Percentiles rank a stretch among this genome's conserved stretches.
phyloP scores from a whole-genome alignment of 106 monocot species.

The Allium fistulosum region DNA sequence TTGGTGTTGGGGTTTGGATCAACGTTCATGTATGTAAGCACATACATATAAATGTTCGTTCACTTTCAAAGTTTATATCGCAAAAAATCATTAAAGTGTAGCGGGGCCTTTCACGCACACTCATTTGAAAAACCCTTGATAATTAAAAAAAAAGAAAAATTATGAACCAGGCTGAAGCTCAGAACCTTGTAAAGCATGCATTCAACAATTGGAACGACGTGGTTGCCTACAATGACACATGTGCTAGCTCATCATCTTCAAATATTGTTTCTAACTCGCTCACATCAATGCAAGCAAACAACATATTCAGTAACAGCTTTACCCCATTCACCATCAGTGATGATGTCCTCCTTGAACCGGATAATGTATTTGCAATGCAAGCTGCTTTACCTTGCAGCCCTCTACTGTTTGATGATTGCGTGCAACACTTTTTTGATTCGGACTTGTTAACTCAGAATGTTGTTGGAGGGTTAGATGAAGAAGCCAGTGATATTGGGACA shows the following conservation, averaged over 20 bases:
- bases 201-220: conserved; percentile 46
- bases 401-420: conserved; percentile 22
- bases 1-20: too few species aligned
- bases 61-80: too few species aligned
- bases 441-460: conserved; percentile 14
- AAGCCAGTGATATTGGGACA: conserved; percentile 35
- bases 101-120: too few species aligned
- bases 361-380: neutral
- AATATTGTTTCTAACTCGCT: conserved; percentile 12
- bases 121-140: too few species aligned
- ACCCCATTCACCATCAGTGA: neutral
- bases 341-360: neutral
- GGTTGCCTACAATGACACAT: conserved; percentile 13
- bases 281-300: conserved; percentile 4
- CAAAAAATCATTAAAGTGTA: too few species aligned
- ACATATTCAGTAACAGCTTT: conserved; percentile 10
- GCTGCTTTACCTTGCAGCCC: neutral
- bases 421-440: conserved; percentile 20
- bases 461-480: neutral
- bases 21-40: too few species aligned
- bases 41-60: too few species aligned
- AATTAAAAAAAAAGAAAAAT: neutral
- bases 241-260: conserved; percentile 6
- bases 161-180: conserved; percentile 53
- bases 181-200: conserved; percentile 31